phyloP scores from a whole-genome alignment of 2,329 filamentous ascomycete species.

The Aspergillus versicolor region DNA sequence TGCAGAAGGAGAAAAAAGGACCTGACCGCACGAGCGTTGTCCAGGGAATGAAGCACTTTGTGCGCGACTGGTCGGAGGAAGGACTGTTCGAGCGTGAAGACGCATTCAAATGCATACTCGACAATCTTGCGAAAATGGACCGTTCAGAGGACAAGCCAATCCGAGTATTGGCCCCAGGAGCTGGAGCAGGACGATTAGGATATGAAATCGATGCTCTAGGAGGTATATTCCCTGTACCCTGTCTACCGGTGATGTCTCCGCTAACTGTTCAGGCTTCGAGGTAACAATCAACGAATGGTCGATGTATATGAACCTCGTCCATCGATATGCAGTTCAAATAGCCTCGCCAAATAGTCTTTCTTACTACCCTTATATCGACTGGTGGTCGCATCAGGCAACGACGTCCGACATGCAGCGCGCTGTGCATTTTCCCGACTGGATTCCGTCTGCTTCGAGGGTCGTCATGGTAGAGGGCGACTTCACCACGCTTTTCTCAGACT shows the following conservation, averaged over 20 bases:
- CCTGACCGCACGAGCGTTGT: constrained; percentile 51
- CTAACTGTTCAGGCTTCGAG: constrained; percentile 41
- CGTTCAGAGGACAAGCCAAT: constrained; percentile 18
- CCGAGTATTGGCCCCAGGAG: constrained; percentile 52
- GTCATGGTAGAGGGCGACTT: constrained; percentile 56
- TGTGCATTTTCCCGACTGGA: constrained; percentile 48
- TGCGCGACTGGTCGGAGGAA: constrained; percentile 56
- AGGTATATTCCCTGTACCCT: constrained; percentile 22
- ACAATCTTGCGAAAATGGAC: constrained; percentile 20
- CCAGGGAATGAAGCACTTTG: constrained; percentile 58
- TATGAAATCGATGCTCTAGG: constrained; percentile 51
- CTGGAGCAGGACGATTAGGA: constrained; percentile 54
- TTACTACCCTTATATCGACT: constrained; percentile 55
- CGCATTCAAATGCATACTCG: constrained; percentile 36
- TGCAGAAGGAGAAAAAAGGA: constrained; percentile 32
- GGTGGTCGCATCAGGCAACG: constrained; percentile 57
- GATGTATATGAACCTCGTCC: constrained; percentile 57
- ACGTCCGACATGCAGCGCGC: constrained; percentile 49
- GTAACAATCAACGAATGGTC: constrained; percentile 61
- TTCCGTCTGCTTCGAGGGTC: constrained; percentile 37
- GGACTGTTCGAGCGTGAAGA: constrained; percentile 49
- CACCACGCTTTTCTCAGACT: constrained; percentile 39
- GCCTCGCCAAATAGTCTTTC: constrained; percentile 16
- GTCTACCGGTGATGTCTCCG: neutral
- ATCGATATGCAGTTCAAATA: constrained; percentile 49